phyloP scores from a whole-genome alignment of 2,329 filamentous ascomycete genomes.

The Tolypocladium pustulatum region DNA sequence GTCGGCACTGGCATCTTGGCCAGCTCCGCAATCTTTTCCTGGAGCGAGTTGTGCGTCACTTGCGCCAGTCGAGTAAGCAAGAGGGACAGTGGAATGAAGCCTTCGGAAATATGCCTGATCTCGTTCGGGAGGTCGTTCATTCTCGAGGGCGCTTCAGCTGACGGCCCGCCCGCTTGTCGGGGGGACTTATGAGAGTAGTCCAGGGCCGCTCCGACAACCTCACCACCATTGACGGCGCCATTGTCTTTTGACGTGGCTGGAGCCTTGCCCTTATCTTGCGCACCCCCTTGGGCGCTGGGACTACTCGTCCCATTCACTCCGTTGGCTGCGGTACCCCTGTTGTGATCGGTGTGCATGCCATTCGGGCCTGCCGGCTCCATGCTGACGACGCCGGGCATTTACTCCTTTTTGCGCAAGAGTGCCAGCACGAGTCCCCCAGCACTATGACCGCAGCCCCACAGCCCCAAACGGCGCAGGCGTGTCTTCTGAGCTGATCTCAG shows the following conservation, averaged over 20 bases:
- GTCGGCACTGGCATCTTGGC: slow-evolving; percentile 54
- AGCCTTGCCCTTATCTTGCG: slow-evolving; percentile 22
- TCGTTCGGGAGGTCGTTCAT: slow-evolving; percentile 52
- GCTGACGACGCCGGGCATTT: slow-evolving; percentile 42
- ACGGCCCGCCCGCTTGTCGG: slow-evolving; percentile 3
- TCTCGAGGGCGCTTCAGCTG: slow-evolving; percentile 6
- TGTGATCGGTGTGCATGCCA: slow-evolving; percentile 44
- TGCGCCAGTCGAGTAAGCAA: slow-evolving; percentile 74
- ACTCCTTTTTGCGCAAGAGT: slow-evolving; percentile 6
- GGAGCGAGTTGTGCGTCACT: slow-evolving; percentile 68
- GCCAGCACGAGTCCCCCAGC: slow-evolving; percentile 6
- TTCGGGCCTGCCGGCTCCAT: slow-evolving; percentile 46
- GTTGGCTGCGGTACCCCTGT: slow-evolving; percentile 35
- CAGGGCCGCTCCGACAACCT: slow-evolving; percentile 7
- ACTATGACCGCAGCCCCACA: slow-evolving; percentile 4
- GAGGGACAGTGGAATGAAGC: slow-evolving; percentile 64
- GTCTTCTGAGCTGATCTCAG: slow-evolving; percentile 5
- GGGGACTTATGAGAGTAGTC: slow-evolving; percentile 4
- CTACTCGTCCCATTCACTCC: slow-evolving; percentile 29
- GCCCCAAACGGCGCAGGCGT: slow-evolving; percentile 8
- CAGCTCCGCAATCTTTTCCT: slow-evolving; percentile 59
- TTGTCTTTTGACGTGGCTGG: slow-evolving; percentile 5
- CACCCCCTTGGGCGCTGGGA: slow-evolving; percentile 11
- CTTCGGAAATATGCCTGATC: slow-evolving; percentile 61
- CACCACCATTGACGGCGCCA: slow-evolving; percentile 16